Conservation (phyloP, 768 basidiomycete species). For the Kwoniella sp. region DNA sequence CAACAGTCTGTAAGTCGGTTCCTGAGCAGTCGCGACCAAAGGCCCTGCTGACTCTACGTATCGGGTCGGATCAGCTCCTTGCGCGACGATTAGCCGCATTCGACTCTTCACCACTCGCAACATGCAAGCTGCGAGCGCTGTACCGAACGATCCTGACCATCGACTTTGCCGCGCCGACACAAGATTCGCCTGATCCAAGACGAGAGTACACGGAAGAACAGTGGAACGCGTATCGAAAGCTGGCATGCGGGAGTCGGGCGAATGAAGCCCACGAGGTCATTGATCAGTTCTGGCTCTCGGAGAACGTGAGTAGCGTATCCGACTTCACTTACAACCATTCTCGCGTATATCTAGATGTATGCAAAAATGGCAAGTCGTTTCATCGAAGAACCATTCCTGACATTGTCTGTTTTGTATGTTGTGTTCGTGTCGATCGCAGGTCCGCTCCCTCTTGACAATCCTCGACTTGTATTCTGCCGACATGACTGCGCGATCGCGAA, state of each 20-base stretch:
- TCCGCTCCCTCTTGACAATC: constrained; percentile 35
- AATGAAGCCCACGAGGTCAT: constrained; percentile 44
- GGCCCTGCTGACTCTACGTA: not conserved
- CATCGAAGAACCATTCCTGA: too few relatives aligned
- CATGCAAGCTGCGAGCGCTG: constrained; percentile 42
- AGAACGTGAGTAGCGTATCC: constrained; percentile 29
- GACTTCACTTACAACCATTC: too few relatives aligned
- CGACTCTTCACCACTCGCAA: constrained; percentile 43
- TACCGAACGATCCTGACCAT: constrained; percentile 50
- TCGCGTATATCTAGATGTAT: too few relatives aligned
- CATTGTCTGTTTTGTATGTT: too few relatives aligned
- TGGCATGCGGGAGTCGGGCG: constrained; percentile 23
- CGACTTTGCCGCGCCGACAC: constrained; percentile 45
- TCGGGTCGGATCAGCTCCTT: constrained; percentile 29
- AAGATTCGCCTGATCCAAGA: constrained; percentile 40
- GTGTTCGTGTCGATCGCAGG: constrained; percentile 20
- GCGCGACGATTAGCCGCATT: constrained; percentile 45
- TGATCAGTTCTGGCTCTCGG: constrained; percentile 45
- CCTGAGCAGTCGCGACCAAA: too few relatives aligned
- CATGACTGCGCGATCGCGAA: constrained; percentile 25
- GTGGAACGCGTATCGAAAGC: constrained; percentile 45
- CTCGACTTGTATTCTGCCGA: constrained; percentile 43
- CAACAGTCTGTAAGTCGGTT: constrained; percentile 49
- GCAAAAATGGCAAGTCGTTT: too few relatives aligned
- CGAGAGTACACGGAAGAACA: constrained; percentile 46